Evolutionary conservation across 2,329 filamentous ascomycete genomes (phyloP), one percentile per base, ranked within the genome.

Genomic region (Beauveria australis): DNA sequence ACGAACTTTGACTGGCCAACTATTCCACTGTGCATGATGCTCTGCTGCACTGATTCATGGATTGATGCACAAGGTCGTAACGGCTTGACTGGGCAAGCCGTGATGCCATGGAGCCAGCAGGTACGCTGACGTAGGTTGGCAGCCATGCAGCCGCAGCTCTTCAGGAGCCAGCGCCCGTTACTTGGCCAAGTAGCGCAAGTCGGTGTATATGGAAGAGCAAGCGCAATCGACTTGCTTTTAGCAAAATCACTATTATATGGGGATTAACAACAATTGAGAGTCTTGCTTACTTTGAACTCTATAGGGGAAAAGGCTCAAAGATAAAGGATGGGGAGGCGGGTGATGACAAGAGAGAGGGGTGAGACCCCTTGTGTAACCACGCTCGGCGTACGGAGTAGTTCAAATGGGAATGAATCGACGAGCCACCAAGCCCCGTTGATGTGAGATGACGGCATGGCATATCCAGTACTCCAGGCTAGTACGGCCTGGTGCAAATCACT

Each of bases 91-190:
- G 30, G 40, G 37, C 26, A 44, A 51, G 47, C 33, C 47, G 41
- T 22, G 18, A 43, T 37, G 37, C 7, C 37, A 43, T 10, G 12
- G n/a, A 26, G n/a, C 33, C n/a, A 18, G 53, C 22, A 46, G 44
- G 37, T 37, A 51, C 33, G 56, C 52, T 59, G 56, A 59, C 56
- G 56, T 59, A 37, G 56, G 30, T 44, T 51, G 47, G 47, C 56
- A 26, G 46, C 46, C 55, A 58, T 58, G 55, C 55, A 58, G 55
- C 33, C 18, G 33, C 44, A 22, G 30, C 46, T 33, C 37, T 33
- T 16, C 16, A 44, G 12, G 16, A 44, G 37, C 37, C 56, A 16
- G 41, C 46, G 56, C 26, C 47, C 43, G 47, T 26, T 40, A 44
- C 47, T 47, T 33, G 56, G 7, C 40, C 28, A 5, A 24, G 40